phyloP scores from a whole-genome alignment of 495 filamentous ascomycete species.

The Hypoxylon lenormandii region DNA sequence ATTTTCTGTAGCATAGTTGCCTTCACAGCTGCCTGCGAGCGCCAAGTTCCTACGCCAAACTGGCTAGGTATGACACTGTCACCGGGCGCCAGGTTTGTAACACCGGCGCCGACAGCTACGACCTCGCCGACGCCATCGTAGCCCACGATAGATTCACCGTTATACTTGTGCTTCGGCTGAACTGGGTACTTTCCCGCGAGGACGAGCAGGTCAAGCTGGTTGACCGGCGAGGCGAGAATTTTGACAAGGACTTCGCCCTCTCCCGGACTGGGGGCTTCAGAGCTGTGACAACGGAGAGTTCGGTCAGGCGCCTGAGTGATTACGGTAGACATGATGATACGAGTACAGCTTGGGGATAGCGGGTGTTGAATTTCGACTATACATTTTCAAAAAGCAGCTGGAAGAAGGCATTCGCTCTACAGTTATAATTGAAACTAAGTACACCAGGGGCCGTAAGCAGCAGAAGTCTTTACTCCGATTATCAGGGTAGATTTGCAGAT shows the following conservation, averaged over 20 bases:
- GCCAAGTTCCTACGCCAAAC: conserved; percentile 3
- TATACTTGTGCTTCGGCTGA: background rate
- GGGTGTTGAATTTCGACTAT: background rate
- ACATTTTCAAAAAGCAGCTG: too few relatives aligned
- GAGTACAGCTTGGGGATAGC: background rate
- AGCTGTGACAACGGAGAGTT: background rate
- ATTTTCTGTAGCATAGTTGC: background rate
- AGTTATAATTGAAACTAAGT: too few relatives aligned
- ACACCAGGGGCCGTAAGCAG: too few relatives aligned
- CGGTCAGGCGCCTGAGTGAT: background rate
- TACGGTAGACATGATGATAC: background rate
- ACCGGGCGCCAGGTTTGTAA: background rate
- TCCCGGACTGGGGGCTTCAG: background rate
- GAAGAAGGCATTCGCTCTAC: too few relatives aligned
- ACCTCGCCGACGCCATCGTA: conserved; percentile 3
- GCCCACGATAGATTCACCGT: background rate
- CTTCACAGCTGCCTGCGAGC: background rate
- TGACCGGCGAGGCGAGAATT: background rate
- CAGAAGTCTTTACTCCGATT: too few relatives aligned
- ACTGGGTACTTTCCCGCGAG: conserved; percentile 5
- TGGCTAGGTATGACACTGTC: background rate
- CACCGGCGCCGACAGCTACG: background rate
- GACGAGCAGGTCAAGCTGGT: background rate
- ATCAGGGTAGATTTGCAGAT: too few relatives aligned
- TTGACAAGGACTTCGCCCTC: conserved; percentile 1